Evolutionary conservation across 176 grass and related monocot genomes (phyloP).

Genomic region (Cymbopogon citratus): DNA sequence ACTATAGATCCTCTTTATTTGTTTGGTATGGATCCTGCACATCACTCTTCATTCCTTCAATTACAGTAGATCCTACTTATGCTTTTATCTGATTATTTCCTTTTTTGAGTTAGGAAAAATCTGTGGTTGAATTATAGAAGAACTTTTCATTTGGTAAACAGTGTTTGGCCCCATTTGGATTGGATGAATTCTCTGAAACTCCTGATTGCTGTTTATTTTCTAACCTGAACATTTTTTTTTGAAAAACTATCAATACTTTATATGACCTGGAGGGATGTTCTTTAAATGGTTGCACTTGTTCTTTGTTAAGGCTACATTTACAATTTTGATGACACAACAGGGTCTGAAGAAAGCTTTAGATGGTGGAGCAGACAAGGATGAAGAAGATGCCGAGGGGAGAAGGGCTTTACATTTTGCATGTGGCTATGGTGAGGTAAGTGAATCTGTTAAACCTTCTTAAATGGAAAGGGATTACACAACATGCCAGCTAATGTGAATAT

Average conservation of each 20-base stretch:
- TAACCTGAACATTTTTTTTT: not conserved
- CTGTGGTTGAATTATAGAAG: not conserved
- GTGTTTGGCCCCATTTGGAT: not conserved
- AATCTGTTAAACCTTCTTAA: not conserved
- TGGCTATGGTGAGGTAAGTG: constrained; percentile 86
- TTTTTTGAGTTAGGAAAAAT: not conserved
- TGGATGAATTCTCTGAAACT: not conserved
- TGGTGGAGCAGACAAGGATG: constrained; percentile 75
- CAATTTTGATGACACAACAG: constrained; percentile 11
- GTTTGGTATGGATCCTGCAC: not conserved
- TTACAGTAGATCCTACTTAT: not conserved
- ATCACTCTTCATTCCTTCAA: not conserved
- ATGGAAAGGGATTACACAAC: not conserved
- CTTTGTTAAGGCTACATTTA: not conserved
- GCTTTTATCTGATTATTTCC: not conserved
- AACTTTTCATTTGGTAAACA: not conserved
- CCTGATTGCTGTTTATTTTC: not conserved
- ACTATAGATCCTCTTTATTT: not conserved
- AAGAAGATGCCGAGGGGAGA: constrained; percentile 86
- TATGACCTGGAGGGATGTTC: not conserved
- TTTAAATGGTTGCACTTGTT: not conserved
- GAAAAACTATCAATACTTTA: not conserved
- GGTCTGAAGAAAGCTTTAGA: constrained; percentile 87
- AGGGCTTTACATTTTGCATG: constrained; percentile 99
- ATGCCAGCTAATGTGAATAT: not conserved